Conservation (phyloP, 371 early-diverging fungal genomes). For the Apophysomyces elegans region DNA sequence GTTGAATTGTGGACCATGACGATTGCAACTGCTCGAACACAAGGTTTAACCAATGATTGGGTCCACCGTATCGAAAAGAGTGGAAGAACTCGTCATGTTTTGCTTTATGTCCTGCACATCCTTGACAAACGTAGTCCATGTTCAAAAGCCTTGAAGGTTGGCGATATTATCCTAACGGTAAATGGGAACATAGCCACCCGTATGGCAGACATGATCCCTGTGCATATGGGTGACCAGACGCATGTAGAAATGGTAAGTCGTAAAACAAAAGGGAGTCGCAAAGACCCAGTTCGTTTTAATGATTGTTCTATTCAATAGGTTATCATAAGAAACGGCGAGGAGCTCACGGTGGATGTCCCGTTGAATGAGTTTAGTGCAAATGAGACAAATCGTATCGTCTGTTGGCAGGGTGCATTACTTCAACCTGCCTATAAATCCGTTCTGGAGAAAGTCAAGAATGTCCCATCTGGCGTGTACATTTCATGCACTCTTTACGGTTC, state of each 20-base stretch:
- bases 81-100: constrained; percentile 61
- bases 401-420: constrained; percentile 91
- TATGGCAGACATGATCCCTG: constrained; percentile 66
- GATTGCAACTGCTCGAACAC: constrained; percentile 77
- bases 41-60: constrained; percentile 80
- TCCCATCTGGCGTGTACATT: constrained; percentile 80
- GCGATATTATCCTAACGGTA: constrained; percentile 85
- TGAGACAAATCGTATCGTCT: constrained; percentile 65
- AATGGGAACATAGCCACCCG: constrained; percentile 71
- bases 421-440: constrained; percentile 85
- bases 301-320: constrained; percentile 20
- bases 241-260: neutral
- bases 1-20: constrained; percentile 82
- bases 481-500: constrained; percentile 73
- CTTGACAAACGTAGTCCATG: constrained; percentile 59
- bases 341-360: constrained; percentile 52
- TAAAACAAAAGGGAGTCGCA: neutral
- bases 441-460: constrained; percentile 72
- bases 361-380: constrained; percentile 57
- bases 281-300: too few species aligned
- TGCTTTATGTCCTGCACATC: constrained; percentile 73
- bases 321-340: constrained; percentile 65
- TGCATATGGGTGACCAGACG: constrained; percentile 24
- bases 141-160: constrained; percentile 67
- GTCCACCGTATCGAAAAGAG: constrained; percentile 73